Base-by-base conservation (phyloP, 225 moss, liverwort and hornwort species). In the Antitrichia curtipendula region DNA sequence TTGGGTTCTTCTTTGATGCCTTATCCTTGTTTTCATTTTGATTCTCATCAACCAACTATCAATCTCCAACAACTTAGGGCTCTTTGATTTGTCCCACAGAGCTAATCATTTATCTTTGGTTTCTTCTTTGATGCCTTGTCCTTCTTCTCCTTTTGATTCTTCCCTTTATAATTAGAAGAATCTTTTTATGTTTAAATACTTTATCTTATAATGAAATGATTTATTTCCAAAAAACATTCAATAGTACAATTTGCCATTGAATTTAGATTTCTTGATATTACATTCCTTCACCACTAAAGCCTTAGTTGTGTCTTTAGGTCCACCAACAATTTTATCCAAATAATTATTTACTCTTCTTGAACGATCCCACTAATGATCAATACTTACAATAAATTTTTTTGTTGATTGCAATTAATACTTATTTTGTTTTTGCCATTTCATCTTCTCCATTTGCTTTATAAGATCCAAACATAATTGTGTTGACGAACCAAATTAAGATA, bases 11-110 rank as follows among this genome's bases (percentile, higher is more conserved):
- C 2, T 8, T 5, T 13, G 3, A 52, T 75, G 22, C 14, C 3
- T 14, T 22, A 0, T 50, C 32, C 0, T 49, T 75, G 21, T 12
- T 13, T 75, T 2, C 4, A 1, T 19, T 73, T 28, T 73, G 3
- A 73, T 73, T 45, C 9, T 29, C 29, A 15, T 31, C 17, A 31
- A 6, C 10, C 2, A 47, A 73, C 11, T 11, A 31, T 73, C 4
- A 31, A 47, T 29, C 19, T 31, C 7, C 1, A 9, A 29, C 2
- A 73, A 47, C 4, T 73, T 2, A 6, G 0, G 19, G 0, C 12
- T 18, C 10, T 73, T 0, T 74, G 0, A 74, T 49, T 0, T 32
- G 0, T 11, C 7, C 12, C 0, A 19, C 16, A 0, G 31, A 73
- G 7, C 6, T 73, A 11, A 31, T 0, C 31, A 0, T 49, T 18